phyloP scores from a whole-genome alignment of 768 basidiomycete genomes.

The Pleurotus sapidus region DNA sequence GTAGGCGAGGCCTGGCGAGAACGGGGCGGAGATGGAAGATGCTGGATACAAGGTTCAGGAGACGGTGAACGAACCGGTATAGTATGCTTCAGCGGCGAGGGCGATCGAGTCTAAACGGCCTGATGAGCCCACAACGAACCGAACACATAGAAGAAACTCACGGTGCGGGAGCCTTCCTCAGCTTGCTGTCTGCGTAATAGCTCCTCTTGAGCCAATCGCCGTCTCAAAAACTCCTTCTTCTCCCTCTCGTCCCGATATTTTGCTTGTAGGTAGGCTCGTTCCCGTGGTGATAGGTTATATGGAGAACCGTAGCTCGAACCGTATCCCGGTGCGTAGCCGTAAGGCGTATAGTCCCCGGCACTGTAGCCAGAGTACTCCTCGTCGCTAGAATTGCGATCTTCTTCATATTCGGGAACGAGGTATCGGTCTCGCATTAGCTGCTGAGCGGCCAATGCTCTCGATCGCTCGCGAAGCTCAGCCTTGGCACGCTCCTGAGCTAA shows the following conservation, averaged over 20 bases:
- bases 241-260: constrained; percentile 21
- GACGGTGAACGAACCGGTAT: constrained; percentile 1
- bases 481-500: neutral
- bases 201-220: constrained; percentile 17
- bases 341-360: constrained; percentile 1
- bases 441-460: neutral
- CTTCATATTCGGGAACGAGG: constrained; percentile 2
- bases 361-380: neutral
- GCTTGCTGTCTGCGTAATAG: constrained; percentile 13
- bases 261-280: constrained; percentile 31
- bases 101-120: neutral
- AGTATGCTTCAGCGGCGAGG: neutral
- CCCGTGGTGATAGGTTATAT: constrained; percentile 18
- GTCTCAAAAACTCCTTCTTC: constrained; percentile 21
- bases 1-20: constrained; percentile 10
- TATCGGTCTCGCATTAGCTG: neutral
- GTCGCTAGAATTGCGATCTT: constrained; percentile 6
- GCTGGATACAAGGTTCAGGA: neutral
- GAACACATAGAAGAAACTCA: too few relatives aligned
- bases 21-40: constrained; percentile 2
- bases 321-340: constrained; percentile 1
- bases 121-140: neutral
- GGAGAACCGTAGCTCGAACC: neutral
- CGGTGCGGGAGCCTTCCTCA: neutral
- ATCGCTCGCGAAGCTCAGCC: neutral